A percentile compares a stretch with the other conserved stretches of the same genome.
phyloP scores from a whole-genome alignment of 345 rosid genomes.

The Eutrema japonicum region DNA sequence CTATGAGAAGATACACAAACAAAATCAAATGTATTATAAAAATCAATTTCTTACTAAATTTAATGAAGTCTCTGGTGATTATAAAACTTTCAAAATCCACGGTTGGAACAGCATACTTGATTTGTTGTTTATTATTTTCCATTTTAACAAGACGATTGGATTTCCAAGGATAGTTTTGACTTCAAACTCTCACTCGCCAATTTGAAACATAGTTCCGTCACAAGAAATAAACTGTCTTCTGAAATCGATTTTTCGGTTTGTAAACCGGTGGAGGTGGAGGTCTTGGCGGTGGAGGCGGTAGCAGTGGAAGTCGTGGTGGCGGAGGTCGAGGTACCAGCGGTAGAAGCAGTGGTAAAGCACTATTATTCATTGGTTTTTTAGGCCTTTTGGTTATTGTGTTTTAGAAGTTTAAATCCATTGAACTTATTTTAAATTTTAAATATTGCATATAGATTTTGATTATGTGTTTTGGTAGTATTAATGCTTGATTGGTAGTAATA shows the following conservation, averaged over 20 bases:
- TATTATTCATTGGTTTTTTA: neutral
- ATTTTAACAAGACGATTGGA: too few relatives aligned
- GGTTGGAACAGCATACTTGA: too few relatives aligned
- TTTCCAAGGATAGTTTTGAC: too few relatives aligned
- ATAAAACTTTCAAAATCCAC: too few relatives aligned
- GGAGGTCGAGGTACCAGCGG: too few relatives aligned
- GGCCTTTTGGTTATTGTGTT: neutral
- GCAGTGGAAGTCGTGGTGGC: neutral
- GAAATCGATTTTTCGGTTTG: neutral
- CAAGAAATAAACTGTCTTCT: neutral
- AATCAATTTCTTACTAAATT: too few relatives aligned
- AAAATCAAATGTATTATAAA: neutral
- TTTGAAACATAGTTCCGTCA: conserved; percentile 2
- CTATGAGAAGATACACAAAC: neutral
- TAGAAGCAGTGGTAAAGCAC: conserved; percentile 2
- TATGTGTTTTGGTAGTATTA: neutral
- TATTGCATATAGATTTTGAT: neutral
- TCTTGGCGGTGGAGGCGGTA: neutral
- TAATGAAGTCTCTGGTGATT: too few relatives aligned
- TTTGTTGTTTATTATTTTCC: too few relatives aligned
- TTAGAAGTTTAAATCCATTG: neutral
- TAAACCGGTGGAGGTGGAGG: neutral
- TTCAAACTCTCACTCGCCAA: neutral
- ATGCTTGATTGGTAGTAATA: neutral
- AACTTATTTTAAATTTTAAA: neutral